Base-by-base conservation (phyloP, 2,329 filamentous ascomycete species). In the Chrysoporthe austroafricana region DNA sequence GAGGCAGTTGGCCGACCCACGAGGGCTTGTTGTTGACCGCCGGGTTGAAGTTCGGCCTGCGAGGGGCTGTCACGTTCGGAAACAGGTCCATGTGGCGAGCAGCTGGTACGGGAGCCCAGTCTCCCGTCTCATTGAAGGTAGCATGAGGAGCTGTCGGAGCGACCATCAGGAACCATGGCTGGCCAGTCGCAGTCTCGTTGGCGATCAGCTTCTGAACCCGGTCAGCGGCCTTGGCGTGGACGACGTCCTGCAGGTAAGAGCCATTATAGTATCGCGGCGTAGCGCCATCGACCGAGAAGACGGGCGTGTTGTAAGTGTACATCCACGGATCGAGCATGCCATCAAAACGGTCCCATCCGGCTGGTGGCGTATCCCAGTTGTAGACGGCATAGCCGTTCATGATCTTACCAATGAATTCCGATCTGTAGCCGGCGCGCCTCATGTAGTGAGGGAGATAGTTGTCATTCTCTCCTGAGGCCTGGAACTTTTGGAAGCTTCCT, bases 361-460 rank as follows among this genome's bases (percentile, higher is more conserved):
- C 66, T 6, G 64, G 69, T 9, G 67, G 66, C 4, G 81, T 79
- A 73, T 90, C 78, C 73, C 91, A 92, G 68, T 90, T 92, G 0
- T 81, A 73, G 1, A 85, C 80, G 0, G 80, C 85, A 63, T 91
- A 89, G 0, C 84, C 81, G 71, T 93, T 93, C 78, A 90, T 90
- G 4, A 92, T 80, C 74, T 93, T 93, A n/a, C 89, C 91, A 0
- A 86, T 87, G 72, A 92, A 64, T 73, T 91, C 92, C 0, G 90
- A 92, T 71, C 87, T 86, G 74, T 92, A 92, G 0, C 89, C 90
- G 0, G 85, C 86, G 4, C 85, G 76, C 71, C 91, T 88, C n/a
- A 93, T 77, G 90, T 90, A 93, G 0, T 92, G 75, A 0, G 90
- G 90, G 0, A 93, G 82, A 69, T 90, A 92, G 46, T 89, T 84